phyloP scores from a whole-genome alignment of 2,329 filamentous ascomycete genomes.

The Nemania diffusa region DNA sequence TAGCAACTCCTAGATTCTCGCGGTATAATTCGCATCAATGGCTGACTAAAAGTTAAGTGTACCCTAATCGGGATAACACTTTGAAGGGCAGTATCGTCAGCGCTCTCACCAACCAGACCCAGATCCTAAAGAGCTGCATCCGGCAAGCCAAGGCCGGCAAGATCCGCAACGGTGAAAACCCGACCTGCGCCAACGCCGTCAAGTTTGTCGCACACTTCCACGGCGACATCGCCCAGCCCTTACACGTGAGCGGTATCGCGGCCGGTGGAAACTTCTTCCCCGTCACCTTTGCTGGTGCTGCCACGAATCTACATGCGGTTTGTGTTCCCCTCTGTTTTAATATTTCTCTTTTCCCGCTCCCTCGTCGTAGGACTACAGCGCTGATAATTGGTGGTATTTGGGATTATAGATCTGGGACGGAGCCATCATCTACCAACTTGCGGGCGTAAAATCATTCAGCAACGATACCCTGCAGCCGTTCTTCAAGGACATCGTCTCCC shows the following conservation, averaged over 20 bases:
- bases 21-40: not conserved
- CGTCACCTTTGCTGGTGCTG: constrained; percentile 55
- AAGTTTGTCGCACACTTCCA: constrained; percentile 55
- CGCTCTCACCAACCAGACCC: constrained; percentile 44
- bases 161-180: constrained; percentile 33
- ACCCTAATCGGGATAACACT: constrained; percentile 53
- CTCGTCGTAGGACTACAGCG: not conserved
- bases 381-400: constrained; percentile 11
- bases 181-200: constrained; percentile 44
- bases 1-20: not conserved
- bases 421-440: constrained; percentile 54
- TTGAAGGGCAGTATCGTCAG: constrained; percentile 45
- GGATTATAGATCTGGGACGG: constrained; percentile 57
- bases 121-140: constrained; percentile 39
- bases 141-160: constrained; percentile 33
- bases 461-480: constrained; percentile 39
- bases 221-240: constrained; percentile 58
- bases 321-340: constrained; percentile 4
- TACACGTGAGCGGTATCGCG: constrained; percentile 55
- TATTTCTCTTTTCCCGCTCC: not conserved
- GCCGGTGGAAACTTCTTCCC: constrained; percentile 60
- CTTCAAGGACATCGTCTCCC: constrained; percentile 35
- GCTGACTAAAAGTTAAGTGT: constrained; percentile 39
- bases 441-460: constrained; percentile 34
- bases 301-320: constrained; percentile 60